Base-by-base conservation (phyloP, 192 early-diverging fungal species). In the Backusella tarrabulga region DNA sequence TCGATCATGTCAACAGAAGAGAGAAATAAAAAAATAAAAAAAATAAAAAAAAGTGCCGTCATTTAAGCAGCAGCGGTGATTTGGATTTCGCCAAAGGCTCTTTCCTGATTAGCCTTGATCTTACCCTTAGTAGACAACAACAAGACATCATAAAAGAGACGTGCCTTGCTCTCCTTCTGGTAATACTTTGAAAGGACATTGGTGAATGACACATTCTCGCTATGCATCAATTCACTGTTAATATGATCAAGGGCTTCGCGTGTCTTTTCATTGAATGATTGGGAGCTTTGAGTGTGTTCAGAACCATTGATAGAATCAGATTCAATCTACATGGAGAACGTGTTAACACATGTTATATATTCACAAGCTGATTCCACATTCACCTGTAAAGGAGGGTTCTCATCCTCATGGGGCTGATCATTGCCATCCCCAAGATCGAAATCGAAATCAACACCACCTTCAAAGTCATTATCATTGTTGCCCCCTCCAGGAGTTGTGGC, bases 141-240 rank as follows among this genome's bases (percentile, higher is more conserved):
- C 38, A 99, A 84, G 29, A 98, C 76, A 80, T 99, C 98, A 83
- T 96, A 98, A 82, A 99, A 99, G 60, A 96, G 79, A 67, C 90
- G 89, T 35, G 92, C 95, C 15, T 94, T 93, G 69, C 93, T 93
- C 11, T 85, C 76, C 32, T 92, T 87, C 38, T 86, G 89, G 15
- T 82, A 84, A 44, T 86, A 84, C 23, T 80, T 77, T 72, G 82
- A 72, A 74, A 73, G 23, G 14, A 80, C 35, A 29, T 40, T 54
- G 21, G 11, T 42, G 36, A 71, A 71, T 26, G 38, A 42, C 0
- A 71, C 70, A 14, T 23, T 71, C 9, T 26, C 23, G 5, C 26
- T 12, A 29, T 23, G 8, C 23, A 38, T 41, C 41, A 71, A 46
- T 23, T 71, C 17, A 1, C 15, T 46, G n/a, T 50, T 46, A 38